Base-by-base conservation (phyloP, 192 early-diverging fungal species). In the Pilobolus umbonatus region DNA sequence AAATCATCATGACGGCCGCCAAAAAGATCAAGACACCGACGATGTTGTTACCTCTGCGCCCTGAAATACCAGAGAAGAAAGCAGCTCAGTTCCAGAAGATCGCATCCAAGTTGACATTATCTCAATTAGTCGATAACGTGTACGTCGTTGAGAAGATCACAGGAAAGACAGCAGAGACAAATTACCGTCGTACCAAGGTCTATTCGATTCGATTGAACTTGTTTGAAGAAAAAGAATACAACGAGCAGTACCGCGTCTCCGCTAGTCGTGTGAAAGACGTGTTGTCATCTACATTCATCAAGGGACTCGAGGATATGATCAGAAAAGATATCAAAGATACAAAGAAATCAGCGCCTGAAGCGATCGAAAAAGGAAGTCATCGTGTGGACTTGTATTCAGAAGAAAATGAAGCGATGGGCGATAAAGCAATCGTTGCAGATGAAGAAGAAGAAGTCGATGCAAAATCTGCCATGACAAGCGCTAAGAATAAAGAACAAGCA, bases 1-100 rank as follows among this genome's bases (percentile, higher is more conserved):
- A 99, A 78, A 92, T 99, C 59, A 98, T 99, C 79, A 99, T 99
- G 96, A 99, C 97, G 76, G 93, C 96, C 15, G 94, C 96, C 28
- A 92, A 83, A 32, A 95, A 95, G 75, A 91, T 96, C 67, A 95
- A 93, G 72, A 99, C 96, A 35, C 96, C 96, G 14, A 80, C 86
- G 60, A 99, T 99, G 94, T 79, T 87, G 12, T 78, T 99, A 49
- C 91, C 89, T 17, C 71, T 98, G 61, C 78, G 83, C 30, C 64
- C 96, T 67, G 81, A 83, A 42, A 80, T 96, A 24, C 91, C 76
- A 65, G 66, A 96, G 73, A 78, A 74, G 61, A 74, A 88, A 46
- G 77, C 78, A 24, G 49, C 78, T 43, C 62, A 70, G 14, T 85
- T 97, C 43, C 79, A 84, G 49, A 83, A 91, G 50, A 57, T 84